phyloP scores from a whole-genome alignment of 169 alveolate genomes.

The Perkinsus chesapeaki region DNA sequence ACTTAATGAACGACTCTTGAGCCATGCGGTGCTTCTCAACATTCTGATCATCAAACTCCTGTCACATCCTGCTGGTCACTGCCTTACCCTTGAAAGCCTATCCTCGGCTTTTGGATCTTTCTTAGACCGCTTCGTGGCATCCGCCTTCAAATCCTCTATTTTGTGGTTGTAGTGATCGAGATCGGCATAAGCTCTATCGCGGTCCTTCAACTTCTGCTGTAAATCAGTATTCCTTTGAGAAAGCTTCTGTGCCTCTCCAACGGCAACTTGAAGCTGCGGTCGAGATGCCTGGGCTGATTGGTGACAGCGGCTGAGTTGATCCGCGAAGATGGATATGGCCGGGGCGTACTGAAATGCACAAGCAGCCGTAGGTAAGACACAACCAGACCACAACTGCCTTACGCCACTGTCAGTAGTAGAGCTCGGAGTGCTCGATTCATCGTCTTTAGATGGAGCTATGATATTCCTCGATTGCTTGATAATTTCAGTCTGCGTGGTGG shows the following conservation, averaged over 20 bases:
- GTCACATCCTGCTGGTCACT: not conserved
- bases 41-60: not conserved
- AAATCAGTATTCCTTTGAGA: not conserved
- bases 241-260: not conserved
- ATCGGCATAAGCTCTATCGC: not conserved
- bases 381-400: not conserved
- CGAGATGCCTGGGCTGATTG: not conserved
- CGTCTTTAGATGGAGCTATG: not conserved
- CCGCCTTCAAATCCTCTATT: not conserved
- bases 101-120: not conserved
- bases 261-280: not conserved
- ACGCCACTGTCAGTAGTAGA: not conserved
- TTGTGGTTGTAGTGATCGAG: not conserved
- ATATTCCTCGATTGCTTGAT: not conserved
- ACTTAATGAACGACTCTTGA: not conserved
- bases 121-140: not conserved
- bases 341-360: not conserved
- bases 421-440: not conserved
- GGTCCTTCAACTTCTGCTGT: slow-evolving; percentile 2
- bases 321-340: not conserved
- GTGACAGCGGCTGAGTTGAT: not conserved
- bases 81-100: not conserved
- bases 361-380: not conserved
- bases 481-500: not conserved
- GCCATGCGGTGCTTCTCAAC: not conserved